These are phyloP conservation scores for Ilex asprella DNA, from an alignment of 257 asterid species.

Conservation along the genomic window DNA sequence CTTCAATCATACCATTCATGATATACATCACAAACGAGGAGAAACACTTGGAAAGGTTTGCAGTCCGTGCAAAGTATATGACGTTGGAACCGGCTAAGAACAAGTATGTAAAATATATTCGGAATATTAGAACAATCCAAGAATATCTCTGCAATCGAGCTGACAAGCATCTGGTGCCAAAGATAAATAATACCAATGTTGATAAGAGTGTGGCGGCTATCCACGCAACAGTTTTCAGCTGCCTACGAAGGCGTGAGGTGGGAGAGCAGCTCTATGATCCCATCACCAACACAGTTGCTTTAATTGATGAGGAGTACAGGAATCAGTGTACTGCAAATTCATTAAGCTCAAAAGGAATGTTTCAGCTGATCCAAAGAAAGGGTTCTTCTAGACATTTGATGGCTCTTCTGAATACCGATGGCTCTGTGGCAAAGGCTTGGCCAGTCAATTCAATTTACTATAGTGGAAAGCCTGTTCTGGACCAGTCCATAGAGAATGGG, in stretches of 20 bases:
- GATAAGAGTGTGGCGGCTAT: constrained; percentile 94
- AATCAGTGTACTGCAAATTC: constrained; percentile 90
- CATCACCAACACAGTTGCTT: constrained; percentile 57
- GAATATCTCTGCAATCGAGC: constrained; percentile 96
- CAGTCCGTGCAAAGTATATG: constrained; percentile 99
- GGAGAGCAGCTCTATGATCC: constrained; percentile 85
- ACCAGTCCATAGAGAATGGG: constrained; percentile 30
- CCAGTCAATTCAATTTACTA: constrained; percentile 55
- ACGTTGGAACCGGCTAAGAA: constrained; percentile 94
- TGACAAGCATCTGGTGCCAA: constrained; percentile 93
- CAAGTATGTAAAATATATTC: constrained; percentile 86
- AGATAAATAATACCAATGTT: constrained; percentile 90
- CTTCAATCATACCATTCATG: constrained; percentile 94
- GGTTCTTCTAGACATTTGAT: constrained; percentile 86
- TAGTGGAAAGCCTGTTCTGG: constrained; percentile 45
- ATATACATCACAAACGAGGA: constrained; percentile 85
- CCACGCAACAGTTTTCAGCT: constrained; percentile 95
- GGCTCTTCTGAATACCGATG: constrained; percentile 91
- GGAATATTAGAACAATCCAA: constrained; percentile 91
- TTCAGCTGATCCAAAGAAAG: constrained; percentile 90
- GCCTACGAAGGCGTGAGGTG: constrained; percentile 73
- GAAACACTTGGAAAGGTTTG: constrained; percentile 92
- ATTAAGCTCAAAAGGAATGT: constrained; percentile 89
- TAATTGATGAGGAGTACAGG: constrained; percentile 81
- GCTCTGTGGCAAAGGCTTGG: constrained; percentile 98